These are phyloP conservation scores for Tritrichomonas musculus DNA, from an alignment of 208 protist species.

Conservation along the genomic window DNA sequence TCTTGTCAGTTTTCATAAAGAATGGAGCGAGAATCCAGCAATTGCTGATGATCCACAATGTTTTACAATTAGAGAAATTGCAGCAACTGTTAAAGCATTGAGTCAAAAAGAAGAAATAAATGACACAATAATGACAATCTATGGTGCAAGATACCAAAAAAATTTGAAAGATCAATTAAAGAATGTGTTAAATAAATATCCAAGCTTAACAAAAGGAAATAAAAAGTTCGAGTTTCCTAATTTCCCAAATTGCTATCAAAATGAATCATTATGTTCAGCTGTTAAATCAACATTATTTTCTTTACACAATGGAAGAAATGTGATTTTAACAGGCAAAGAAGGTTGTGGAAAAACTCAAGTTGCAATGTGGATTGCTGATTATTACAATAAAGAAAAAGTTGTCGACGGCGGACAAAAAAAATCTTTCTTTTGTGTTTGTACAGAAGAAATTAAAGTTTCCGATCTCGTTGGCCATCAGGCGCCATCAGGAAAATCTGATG, in stretches of 20 bases:
- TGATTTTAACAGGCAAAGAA: background rate
- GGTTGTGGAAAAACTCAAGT: background rate
- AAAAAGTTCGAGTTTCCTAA: background rate
- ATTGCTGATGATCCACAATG: background rate
- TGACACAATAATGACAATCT: background rate
- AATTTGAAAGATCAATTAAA: background rate
- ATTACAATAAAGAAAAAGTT: background rate
- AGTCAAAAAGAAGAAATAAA: background rate
- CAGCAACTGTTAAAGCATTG: background rate
- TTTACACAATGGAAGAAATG: background rate
- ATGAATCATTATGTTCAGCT: background rate
- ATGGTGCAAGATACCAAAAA: background rate
- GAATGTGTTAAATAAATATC: too few species aligned
- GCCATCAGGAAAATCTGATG: background rate
- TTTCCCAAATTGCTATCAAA: background rate
- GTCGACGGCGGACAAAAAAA: background rate
- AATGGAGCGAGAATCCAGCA: background rate
- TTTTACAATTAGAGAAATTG: background rate
- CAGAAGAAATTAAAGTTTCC: background rate
- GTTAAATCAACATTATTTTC: background rate
- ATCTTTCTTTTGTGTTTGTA: background rate
- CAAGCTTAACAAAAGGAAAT: background rate
- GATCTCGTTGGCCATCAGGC: background rate
- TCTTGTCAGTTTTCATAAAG: background rate
- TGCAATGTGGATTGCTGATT: background rate